Evolutionary conservation across 2,329 filamentous ascomycete species (phyloP).

Genomic region (Cadophora gregata): DNA sequence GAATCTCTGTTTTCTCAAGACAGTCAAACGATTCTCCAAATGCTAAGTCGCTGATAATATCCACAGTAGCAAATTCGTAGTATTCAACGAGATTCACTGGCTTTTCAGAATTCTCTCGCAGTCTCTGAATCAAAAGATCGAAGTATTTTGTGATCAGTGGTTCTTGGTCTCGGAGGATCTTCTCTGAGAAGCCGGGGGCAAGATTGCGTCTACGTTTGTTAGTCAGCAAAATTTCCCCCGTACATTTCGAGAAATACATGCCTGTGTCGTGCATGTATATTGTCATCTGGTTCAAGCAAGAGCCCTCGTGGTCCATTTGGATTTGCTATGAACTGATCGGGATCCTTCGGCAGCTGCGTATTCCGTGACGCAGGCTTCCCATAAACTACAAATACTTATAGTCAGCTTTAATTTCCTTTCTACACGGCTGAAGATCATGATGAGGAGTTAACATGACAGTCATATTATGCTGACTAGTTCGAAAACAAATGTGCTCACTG

Average conservation of each 20-base stretch:
- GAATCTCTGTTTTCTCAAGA: conserved; percentile 32
- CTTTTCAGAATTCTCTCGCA: conserved; percentile 37
- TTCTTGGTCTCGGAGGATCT: conserved; percentile 44
- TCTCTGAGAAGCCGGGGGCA: conserved; percentile 43
- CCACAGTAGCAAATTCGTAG: conserved; percentile 47
- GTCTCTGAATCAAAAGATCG: conserved; percentile 46
- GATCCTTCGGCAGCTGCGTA: conserved; percentile 19
- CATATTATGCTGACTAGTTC: not conserved
- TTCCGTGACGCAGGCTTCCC: conserved; percentile 10
- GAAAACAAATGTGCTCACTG: conserved; percentile 11
- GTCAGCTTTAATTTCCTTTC: not conserved
- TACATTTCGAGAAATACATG: not conserved
- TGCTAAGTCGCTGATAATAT: conserved; percentile 50
- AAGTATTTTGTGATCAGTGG: conserved; percentile 48
- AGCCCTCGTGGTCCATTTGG: conserved; percentile 10
- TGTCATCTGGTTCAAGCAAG: conserved; percentile 21
- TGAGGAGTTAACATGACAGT: not conserved
- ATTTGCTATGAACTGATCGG: not conserved
- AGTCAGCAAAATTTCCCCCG: too few species aligned
- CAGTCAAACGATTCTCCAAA: conserved; percentile 51
- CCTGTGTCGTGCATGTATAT: conserved; percentile 14
- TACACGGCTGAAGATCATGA: not conserved
- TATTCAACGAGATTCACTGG: conserved; percentile 43
- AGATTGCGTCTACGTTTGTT: conserved; percentile 33
- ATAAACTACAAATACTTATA: not conserved